Evolutionary conservation across 208 protist species (phyloP).

Genomic region (Wallacemonas collosoma): DNA sequence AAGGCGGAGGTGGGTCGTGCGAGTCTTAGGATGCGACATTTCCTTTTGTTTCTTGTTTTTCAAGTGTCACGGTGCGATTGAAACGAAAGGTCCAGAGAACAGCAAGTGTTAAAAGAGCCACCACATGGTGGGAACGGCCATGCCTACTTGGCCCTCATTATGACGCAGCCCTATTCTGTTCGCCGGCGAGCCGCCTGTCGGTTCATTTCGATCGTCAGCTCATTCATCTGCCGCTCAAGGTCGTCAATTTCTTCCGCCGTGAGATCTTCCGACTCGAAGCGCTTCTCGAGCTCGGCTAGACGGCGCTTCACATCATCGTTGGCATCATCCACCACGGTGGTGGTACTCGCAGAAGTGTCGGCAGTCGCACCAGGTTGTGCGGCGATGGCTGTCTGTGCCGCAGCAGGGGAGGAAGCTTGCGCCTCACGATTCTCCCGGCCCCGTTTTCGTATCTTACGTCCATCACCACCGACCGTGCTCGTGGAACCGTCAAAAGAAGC

Average conservation of each 20-base stretch:
- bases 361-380: conserved; percentile 1
- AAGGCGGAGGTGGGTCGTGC: too few species aligned
- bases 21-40: too few species aligned
- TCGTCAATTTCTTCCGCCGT: conserved; percentile 74
- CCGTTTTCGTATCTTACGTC: conserved; percentile 77
- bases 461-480: conserved; percentile 16
- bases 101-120: too few species aligned
- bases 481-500: conserved; percentile 24
- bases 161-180: not conserved
- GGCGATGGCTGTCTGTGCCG: not conserved
- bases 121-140: too few species aligned
- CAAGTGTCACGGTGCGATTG: too few species aligned
- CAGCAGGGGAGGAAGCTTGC: conserved; percentile 20
- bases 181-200: conserved; percentile 17
- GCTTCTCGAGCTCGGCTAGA: conserved; percentile 66
- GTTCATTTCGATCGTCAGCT: conserved; percentile 49
- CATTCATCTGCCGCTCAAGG: conserved; percentile 79
- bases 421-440: conserved; percentile 62
- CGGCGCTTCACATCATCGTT: conserved; percentile 47
- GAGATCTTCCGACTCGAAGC: conserved; percentile 66
- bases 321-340: conserved; percentile 18
- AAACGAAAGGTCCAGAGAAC: too few species aligned
- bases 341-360: not conserved
- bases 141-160: not conserved
- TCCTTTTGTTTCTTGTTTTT: too few species aligned